A percentile compares a stretch with the other conserved stretches of the same genome.
These are phyloP conservation scores for Globisporangium spiculum DNA, from an alignment of 352 stramenopile genomes.

Conservation along the genomic window DNA sequence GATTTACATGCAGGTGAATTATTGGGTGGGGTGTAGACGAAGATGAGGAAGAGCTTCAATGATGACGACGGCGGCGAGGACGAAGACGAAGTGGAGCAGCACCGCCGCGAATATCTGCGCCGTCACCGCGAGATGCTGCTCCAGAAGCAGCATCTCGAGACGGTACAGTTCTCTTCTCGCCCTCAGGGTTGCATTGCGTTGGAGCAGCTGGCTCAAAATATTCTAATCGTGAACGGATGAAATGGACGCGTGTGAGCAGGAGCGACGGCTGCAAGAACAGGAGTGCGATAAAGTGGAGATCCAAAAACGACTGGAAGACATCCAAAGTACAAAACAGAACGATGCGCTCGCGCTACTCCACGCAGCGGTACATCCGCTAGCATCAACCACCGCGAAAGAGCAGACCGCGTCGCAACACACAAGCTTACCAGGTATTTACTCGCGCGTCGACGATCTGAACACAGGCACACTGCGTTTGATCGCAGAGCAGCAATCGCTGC, in stretches of 20 bases:
- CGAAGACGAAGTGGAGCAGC: conserved; percentile 38
- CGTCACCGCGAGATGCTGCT: conserved; percentile 36
- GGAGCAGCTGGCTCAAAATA: neutral
- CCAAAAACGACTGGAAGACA: conserved; percentile 24
- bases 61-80: conserved; percentile 10
- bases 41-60: neutral
- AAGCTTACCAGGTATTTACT: conserved; percentile 40
- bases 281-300: conserved; percentile 28
- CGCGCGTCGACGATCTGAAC: conserved; percentile 40
- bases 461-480: conserved; percentile 40
- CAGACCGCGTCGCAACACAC: neutral
- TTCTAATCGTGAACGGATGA: neutral
- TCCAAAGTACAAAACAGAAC: conserved; percentile 18
- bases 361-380: neutral
- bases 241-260: conserved; percentile 12
- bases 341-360: neutral
- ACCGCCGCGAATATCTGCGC: conserved; percentile 37
- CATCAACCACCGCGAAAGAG: neutral
- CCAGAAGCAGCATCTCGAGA: conserved; percentile 56
- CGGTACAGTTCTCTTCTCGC: conserved; percentile 21
- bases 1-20: neutral
- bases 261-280: conserved; percentile 32
- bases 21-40: neutral
- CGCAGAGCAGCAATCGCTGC: conserved; percentile 35
- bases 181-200: too few species aligned